These are phyloP conservation scores for Pneumocystis wakefieldiae DNA, from an alignment of 1,139 yeast species.

Conservation along the genomic window DNA sequence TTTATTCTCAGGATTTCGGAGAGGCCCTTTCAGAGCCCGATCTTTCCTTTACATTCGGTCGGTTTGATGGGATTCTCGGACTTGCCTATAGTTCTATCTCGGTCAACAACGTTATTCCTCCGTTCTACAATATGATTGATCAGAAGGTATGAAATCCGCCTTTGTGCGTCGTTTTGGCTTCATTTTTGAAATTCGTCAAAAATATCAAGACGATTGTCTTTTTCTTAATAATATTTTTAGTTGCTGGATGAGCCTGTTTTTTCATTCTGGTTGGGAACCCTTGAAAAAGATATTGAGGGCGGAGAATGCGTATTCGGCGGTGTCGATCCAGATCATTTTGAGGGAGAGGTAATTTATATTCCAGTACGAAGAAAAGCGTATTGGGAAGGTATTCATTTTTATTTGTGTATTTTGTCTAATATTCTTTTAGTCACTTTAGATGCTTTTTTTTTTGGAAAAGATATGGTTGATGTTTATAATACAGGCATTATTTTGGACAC, in stretches of 20 bases:
- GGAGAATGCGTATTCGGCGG: slow-evolving; percentile 96
- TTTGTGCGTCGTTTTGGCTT: neutral
- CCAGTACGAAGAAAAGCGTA: slow-evolving; percentile 98
- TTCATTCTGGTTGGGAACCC: slow-evolving; percentile 80
- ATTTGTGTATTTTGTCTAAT: too few species aligned
- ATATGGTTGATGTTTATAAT: slow-evolving; percentile 62
- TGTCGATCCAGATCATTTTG: slow-evolving; percentile 53
- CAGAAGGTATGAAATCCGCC: slow-evolving; percentile 31
- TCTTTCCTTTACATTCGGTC: slow-evolving; percentile 92
- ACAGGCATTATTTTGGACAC: slow-evolving; percentile 98
- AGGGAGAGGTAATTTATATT: slow-evolving; percentile 79
- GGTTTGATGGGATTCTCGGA: slow-evolving; percentile 93
- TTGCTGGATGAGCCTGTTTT: slow-evolving; percentile 68
- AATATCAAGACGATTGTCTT: too few species aligned
- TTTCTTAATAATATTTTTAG: neutral
- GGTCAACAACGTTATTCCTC: slow-evolving; percentile 79
- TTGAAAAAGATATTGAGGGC: slow-evolving; percentile 48
- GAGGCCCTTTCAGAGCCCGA: slow-evolving; percentile 98
- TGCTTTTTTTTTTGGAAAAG: slow-evolving; percentile 80
- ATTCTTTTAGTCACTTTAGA: slow-evolving; percentile 48
- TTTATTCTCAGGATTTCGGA: slow-evolving; percentile 82
- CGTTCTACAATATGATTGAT: slow-evolving; percentile 74
- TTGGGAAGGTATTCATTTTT: slow-evolving; percentile 47
- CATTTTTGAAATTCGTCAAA: neutral
- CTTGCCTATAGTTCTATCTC: slow-evolving; percentile 85